A percentile compares a stretch with the other conserved stretches of the same genome.
Evolutionary conservation across 1,139 yeast genomes (phyloP).

Genomic region (Entelexis paramagnoliae): DNA sequence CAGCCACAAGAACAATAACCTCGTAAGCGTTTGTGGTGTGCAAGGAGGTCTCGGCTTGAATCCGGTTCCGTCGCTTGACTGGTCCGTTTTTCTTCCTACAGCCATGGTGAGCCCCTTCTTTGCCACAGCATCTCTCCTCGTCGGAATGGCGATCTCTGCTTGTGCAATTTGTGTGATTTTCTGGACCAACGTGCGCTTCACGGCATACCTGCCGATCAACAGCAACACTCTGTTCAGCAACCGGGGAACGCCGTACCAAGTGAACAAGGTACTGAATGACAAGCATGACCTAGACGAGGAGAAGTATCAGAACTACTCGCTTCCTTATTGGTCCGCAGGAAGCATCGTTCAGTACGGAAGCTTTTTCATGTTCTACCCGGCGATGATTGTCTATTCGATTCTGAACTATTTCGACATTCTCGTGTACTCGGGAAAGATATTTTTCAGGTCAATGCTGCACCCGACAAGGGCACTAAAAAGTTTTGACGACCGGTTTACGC

Average conservation of each 20-base stretch:
- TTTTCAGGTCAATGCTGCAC: slow-evolving; percentile 10
- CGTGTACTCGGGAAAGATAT: slow-evolving; percentile 16
- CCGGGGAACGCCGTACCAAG: slow-evolving; percentile 38
- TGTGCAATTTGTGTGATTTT: slow-evolving; percentile 37
- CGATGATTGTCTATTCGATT: slow-evolving; percentile 40
- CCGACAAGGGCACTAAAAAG: slow-evolving; percentile 28
- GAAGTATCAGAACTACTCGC: slow-evolving; percentile 33
- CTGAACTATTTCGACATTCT: slow-evolving; percentile 15
- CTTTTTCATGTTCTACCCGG: slow-evolving; percentile 49
- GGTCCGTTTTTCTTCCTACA: not conserved
- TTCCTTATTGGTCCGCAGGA: slow-evolving; percentile 52
- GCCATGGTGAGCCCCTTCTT: slow-evolving; percentile 21
- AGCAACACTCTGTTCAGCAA: slow-evolving; percentile 41
- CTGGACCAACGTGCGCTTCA: slow-evolving; percentile 42
- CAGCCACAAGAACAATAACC: slow-evolving; percentile 42
- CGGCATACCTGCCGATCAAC: slow-evolving; percentile 45
- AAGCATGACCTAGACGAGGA: slow-evolving; percentile 32
- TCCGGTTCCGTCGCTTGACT: slow-evolving; percentile 28
- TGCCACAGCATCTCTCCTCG: slow-evolving; percentile 37
- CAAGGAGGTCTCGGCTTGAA: slow-evolving; percentile 42
- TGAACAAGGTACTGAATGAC: slow-evolving; percentile 34
- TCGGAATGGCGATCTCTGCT: slow-evolving; percentile 40
- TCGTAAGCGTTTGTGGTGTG: slow-evolving; percentile 47
- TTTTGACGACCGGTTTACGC: slow-evolving; percentile 45
- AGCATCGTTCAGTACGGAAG: slow-evolving; percentile 46